phyloP scores from a whole-genome alignment of 1,284 basidiomycete species.

The Puccinia triticina region DNA sequence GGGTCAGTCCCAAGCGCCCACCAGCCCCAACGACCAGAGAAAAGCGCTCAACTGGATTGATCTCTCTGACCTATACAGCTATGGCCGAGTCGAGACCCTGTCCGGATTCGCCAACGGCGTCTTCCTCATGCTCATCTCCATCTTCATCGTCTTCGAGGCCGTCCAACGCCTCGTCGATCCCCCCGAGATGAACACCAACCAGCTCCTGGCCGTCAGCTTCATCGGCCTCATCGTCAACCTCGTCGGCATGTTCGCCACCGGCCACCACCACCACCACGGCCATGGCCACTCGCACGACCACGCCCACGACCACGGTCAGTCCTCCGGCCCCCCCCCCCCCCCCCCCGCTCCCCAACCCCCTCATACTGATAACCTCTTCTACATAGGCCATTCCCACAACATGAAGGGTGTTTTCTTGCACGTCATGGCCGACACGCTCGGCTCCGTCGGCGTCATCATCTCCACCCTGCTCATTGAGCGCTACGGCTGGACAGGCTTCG shows the following conservation, averaged over 20 bases:
- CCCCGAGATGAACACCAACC: slow-evolving; percentile 96
- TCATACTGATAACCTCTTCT: not conserved
- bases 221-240: slow-evolving; percentile 90
- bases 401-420: slow-evolving; percentile 97
- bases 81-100: slow-evolving; percentile 95
- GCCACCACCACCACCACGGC: slow-evolving; percentile 63
- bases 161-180: slow-evolving; percentile 93
- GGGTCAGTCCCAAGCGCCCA: slow-evolving; percentile 67
- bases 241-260: slow-evolving; percentile 99
- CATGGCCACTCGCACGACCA: slow-evolving; percentile 55
- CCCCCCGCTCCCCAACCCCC: slow-evolving; percentile 59
- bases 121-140: slow-evolving; percentile 91
- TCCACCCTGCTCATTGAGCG: slow-evolving; percentile 93
- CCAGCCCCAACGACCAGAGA: too few relatives aligned
- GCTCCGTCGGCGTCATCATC: slow-evolving; percentile 96
- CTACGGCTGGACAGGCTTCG: slow-evolving; percentile 99
- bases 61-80: too few relatives aligned
- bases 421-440: slow-evolving; percentile 65
- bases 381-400: slow-evolving; percentile 82
- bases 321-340: slow-evolving; percentile 63
- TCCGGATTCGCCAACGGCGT: slow-evolving; percentile 98
- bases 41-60: too few relatives aligned
- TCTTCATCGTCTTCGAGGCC: slow-evolving; percentile 98
- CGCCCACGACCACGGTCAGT: slow-evolving; percentile 50
- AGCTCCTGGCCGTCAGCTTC: slow-evolving; percentile 84